A percentile compares a stretch with the other conserved stretches of the same genome.
Conservation (phyloP, 2,329 filamentous ascomycete genomes). For the Neurospora sp. region DNA sequence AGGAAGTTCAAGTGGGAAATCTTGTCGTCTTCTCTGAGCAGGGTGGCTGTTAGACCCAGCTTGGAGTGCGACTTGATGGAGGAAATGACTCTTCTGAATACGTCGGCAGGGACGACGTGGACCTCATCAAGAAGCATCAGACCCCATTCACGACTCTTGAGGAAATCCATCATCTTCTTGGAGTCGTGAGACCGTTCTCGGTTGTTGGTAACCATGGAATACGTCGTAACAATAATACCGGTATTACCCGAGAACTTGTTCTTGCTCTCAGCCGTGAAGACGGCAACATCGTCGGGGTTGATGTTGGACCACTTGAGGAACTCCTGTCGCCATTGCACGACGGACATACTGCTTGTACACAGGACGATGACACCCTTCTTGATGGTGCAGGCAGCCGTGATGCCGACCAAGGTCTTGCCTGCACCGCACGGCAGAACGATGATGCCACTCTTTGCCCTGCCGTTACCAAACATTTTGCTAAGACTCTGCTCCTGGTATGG, state of each 20-base stretch:
- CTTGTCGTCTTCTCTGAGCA: conserved; percentile 95
- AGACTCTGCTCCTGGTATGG: conserved; percentile 95
- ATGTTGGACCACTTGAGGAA: conserved; percentile 98
- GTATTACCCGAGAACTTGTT: conserved; percentile 74
- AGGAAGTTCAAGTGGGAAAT: conserved; percentile 96
- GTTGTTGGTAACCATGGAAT: conserved; percentile 96
- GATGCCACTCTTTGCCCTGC: conserved; percentile 91
- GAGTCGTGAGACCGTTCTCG: conserved; percentile 83
- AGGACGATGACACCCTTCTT: conserved; percentile 94
- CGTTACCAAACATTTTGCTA: conserved; percentile 99
- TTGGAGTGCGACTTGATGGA: conserved; percentile 93
- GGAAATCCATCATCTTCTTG: conserved; percentile 95
- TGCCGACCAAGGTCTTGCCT: conserved; percentile 95
- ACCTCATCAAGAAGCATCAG: conserved; percentile 96
- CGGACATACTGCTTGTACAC: conserved; percentile 95
- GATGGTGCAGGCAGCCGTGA: conserved; percentile 94
- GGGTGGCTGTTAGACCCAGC: conserved; percentile 83
- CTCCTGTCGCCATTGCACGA: conserved; percentile 91
- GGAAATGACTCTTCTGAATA: conserved; percentile 90
- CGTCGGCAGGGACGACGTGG: conserved; percentile 92
- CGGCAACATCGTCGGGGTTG: conserved; percentile 81
- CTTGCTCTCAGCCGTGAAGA: conserved; percentile 93
- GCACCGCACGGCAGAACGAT: conserved; percentile 95
- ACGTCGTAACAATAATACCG: conserved; percentile 94
- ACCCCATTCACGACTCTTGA: conserved; percentile 86